A percentile compares a stretch with the other conserved stretches of the same genome.
These are phyloP conservation scores for Exophiala sp. DNA, from an alignment of 2,329 filamentous ascomycete species.

Conservation along the genomic window DNA sequence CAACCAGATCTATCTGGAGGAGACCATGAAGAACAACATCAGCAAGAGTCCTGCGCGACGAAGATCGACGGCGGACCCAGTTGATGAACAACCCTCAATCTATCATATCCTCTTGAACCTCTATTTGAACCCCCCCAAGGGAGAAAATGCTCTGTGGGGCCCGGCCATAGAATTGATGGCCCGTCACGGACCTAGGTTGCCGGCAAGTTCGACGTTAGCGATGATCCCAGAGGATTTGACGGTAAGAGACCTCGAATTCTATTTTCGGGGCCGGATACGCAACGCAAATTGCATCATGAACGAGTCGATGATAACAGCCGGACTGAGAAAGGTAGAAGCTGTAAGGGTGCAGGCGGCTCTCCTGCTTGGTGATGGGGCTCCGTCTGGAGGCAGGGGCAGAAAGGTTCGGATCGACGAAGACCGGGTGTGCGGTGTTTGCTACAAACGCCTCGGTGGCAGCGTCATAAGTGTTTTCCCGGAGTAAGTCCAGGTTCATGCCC, in stretches of 20 bases:
- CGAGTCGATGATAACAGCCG: constrained; percentile 69
- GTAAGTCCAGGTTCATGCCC: constrained; percentile 43
- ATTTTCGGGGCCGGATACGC: constrained; percentile 86
- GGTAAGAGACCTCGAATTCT: constrained; percentile 73
- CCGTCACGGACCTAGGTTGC: constrained; percentile 84
- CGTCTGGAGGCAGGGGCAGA: constrained; percentile 50
- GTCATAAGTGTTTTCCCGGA: constrained; percentile 87
- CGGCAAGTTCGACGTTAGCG: constrained; percentile 75
- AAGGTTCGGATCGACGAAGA: constrained; percentile 82
- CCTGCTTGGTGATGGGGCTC: constrained; percentile 61
- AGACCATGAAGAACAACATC: constrained; percentile 36
- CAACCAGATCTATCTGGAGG: constrained; percentile 71
- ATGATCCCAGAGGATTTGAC: constrained; percentile 78
- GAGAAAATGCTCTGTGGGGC: constrained; percentile 64
- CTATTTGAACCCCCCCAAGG: constrained; percentile 74
- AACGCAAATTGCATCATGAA: constrained; percentile 76
- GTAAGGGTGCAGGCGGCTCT: constrained; percentile 69
- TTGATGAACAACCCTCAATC: constrained; percentile 64
- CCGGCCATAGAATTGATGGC: constrained; percentile 84
- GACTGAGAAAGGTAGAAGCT: constrained; percentile 70
- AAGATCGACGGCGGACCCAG: constrained; percentile 43
- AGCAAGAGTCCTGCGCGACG: constrained; percentile 34
- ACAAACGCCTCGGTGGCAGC: constrained; percentile 85
- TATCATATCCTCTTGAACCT: constrained; percentile 87
- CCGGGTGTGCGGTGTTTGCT: constrained; percentile 81